Base-by-base conservation (phyloP, 2,329 filamentous ascomycete species). In the Chaetoscypha palmicola region DNA sequence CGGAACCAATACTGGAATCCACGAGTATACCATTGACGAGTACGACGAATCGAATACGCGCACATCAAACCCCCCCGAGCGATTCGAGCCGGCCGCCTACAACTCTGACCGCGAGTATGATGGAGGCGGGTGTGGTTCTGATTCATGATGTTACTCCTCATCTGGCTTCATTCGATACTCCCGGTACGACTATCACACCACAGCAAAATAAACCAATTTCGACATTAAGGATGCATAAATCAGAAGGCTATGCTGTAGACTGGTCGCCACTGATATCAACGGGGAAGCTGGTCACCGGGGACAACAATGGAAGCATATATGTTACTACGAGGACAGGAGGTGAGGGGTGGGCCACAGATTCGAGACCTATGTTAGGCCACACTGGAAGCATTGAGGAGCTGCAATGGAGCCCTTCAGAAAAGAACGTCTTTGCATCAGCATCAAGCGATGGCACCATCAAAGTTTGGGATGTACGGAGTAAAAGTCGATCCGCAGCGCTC, bases 131-230 rank as follows among this genome's bases (percentile, higher is more conserved):
- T 30, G 77, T 94, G 59, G 79, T 97, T 54, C 79, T 92, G 38
- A 94, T 98, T 61, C 90, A 97, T 75, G 88, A 98, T 66, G 81
- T 98, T 39, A 92, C 89, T 2, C 83, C 88, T 2, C 87, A 97
- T 64, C 79, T 97, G 45, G 74, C 80, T 45, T 86, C 88, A 40
- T 96, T 98, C 65, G 91, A 97, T 63, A 85, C 78, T 46, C 92
- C 92, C 1, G 91, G 92, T 47, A 84, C 81, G 32, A 72, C 81
- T 52, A 78, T 97, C 53, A 81, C 86, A 5, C 74, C 87, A 1
- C 81, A 86, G 59, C 86, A 94, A 62, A 91, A 89, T 64, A 94
- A 94, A 68, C 89, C 92, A 24, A 68, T 94, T 39, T 85, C 77
- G 53, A 96, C 88, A 2, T 81, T 98, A 56, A 79, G 86, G 56